Conservation (phyloP, 2,329 filamentous ascomycete genomes). For the Aspergillus persii region DNA sequence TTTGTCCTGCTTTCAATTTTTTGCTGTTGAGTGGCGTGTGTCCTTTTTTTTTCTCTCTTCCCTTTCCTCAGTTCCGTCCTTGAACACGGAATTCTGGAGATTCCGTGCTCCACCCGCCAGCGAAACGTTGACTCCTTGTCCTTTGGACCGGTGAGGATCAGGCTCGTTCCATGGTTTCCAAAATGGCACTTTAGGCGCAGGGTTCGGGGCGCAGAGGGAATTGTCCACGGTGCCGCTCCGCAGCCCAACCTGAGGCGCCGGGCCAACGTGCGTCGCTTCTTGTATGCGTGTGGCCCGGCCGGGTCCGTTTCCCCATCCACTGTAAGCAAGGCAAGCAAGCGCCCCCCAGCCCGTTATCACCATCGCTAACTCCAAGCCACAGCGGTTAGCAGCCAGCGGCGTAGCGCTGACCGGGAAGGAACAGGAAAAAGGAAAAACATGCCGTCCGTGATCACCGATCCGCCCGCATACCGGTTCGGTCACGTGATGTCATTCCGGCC, state of each 20-base stretch:
- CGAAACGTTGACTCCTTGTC: slow-evolving; percentile 15
- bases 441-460: slow-evolving; percentile 24
- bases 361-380: neutral
- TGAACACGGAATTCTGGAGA: slow-evolving; percentile 15
- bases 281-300: neutral
- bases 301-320: neutral
- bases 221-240: neutral
- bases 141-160: slow-evolving; percentile 5
- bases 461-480: slow-evolving; percentile 22
- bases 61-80: slow-evolving; percentile 11
- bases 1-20: too few species aligned
- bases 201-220: neutral
- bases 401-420: slow-evolving; percentile 3
- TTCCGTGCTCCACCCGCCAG: slow-evolving; percentile 10
- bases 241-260: slow-evolving; percentile 7
- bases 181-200: neutral
- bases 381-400: slow-evolving; percentile 5
- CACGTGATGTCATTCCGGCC: slow-evolving; percentile 16
- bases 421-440: neutral
- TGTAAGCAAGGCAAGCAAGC: neutral
- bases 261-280: slow-evolving; percentile 2
- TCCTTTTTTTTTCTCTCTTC: neutral
- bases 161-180: slow-evolving; percentile 7
- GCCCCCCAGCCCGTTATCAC: neutral
- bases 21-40: too few species aligned